Base-by-base conservation (phyloP, 1,284 basidiomycete species). In the Rhodotorula sp. region DNA sequence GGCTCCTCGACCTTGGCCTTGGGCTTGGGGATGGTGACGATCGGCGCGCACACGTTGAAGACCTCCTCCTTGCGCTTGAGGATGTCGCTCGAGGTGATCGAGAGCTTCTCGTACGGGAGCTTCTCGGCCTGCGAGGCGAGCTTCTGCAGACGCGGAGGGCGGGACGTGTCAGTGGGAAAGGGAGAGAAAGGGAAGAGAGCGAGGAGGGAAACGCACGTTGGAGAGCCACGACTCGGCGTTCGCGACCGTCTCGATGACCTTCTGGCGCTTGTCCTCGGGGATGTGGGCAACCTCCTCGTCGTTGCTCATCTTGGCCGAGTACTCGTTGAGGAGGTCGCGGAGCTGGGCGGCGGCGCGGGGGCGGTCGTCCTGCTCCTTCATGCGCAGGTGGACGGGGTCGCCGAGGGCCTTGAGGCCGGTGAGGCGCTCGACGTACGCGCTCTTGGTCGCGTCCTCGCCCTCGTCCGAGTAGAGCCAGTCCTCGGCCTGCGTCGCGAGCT, bases 391-490 rank as follows among this genome's bases (percentile, higher is more conserved):
- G 83, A 97, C 88, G 58, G 90, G 91, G 84, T 94, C 91, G 37
- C 93, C 93, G 75, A 93, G 85, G 61, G 84, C 86, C 82, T 93
- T 92, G 80, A 95, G 88, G 7, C 85, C 84, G 76, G 94, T 90
- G 72, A 97, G 87, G 66, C 89, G 88, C 48, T 84, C 76, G 74
- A 93, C 89, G 83, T 97, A 96, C 36, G 89, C 90, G 2, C 92
- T 95, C 84, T 97, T 97, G 80, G 87, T 88, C 56, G 94, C 91
- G 73, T 96, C 93, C 83, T 97, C 94, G 78, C 66, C 77, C 66
- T 97, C 94, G 73, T 96, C 93, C 53, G 88, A 87, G 88, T 97
- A 97, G 58, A 97, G 86, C 94, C 94, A 97, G 81, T 95, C 91
- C 82, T 97, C 94, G 15, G 92, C 89, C 77, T 89, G 88, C 19